Evolutionary conservation across 2,329 filamentous ascomycete genomes (phyloP).

Genomic region (Pseudocercospora fuligena): DNA sequence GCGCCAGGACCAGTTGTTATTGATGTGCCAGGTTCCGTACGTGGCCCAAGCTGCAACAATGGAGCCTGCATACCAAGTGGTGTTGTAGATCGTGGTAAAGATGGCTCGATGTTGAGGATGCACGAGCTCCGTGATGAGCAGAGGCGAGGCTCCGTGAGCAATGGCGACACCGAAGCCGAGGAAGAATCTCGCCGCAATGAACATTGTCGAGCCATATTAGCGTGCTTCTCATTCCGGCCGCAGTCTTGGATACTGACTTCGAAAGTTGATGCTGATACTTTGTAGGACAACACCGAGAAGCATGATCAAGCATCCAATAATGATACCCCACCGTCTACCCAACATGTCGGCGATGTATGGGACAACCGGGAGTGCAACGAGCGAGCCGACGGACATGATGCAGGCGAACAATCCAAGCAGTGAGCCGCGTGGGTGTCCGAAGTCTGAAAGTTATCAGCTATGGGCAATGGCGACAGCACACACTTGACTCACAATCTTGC

Average conservation of each 20-base stretch:
- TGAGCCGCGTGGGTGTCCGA: constrained; percentile 39
- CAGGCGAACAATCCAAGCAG: constrained; percentile 52
- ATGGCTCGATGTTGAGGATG: constrained; percentile 56
- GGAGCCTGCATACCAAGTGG: constrained; percentile 51
- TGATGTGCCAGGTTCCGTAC: constrained; percentile 50
- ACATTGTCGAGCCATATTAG: constrained; percentile 36
- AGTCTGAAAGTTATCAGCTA: constrained; percentile 30
- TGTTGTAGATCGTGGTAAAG: constrained; percentile 55
- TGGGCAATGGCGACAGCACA: neutral
- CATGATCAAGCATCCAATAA: constrained; percentile 54
- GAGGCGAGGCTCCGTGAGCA: constrained; percentile 40
- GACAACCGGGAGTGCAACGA: constrained; percentile 54
- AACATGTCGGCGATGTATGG: constrained; percentile 55
- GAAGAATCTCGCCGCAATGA: constrained; percentile 50
- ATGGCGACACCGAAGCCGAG: constrained; percentile 49
- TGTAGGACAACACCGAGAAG: constrained; percentile 53
- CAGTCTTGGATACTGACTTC: constrained; percentile 21
- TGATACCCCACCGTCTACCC: constrained; percentile 54
- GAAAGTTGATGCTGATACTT: constrained; percentile 45
- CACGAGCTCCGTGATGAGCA: constrained; percentile 49
- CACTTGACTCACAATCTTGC: constrained; percentile 44
- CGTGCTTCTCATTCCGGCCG: neutral
- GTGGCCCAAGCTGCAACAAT: constrained; percentile 55
- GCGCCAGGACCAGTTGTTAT: constrained; percentile 56
- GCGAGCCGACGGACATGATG: constrained; percentile 57